A percentile compares a stretch with the other conserved stretches of the same genome.
Conservation (phyloP, 306 rosid species). For the Arachis hypogaea region DNA sequence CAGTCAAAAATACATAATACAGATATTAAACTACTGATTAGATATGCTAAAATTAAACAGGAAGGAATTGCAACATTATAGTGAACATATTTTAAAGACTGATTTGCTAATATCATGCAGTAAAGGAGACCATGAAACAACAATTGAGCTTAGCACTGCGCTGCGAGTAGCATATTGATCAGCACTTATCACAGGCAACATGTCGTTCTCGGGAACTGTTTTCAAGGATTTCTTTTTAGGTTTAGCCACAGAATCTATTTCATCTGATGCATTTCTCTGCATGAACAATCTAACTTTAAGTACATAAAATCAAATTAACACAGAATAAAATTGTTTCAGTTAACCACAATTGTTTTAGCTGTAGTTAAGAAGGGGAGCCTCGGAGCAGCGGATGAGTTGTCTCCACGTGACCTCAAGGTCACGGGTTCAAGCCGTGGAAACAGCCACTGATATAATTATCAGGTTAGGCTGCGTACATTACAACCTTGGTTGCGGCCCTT, state of each 20-base stretch:
- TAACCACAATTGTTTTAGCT: constrained; percentile 22
- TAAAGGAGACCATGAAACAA: constrained; percentile 86
- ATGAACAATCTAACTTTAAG: constrained; percentile 40
- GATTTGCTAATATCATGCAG: constrained; percentile 42
- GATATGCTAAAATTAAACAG: constrained; percentile 1
- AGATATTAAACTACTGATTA: constrained; percentile 7
- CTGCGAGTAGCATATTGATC: constrained; percentile 72
- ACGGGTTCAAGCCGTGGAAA: no score
- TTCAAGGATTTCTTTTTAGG: constrained; percentile 37
- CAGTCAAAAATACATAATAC: constrained; percentile 34
- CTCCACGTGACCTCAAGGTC: no score
- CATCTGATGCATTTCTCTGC: constrained; percentile 42
- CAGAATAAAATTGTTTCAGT: constrained; percentile 11
- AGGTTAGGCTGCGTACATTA: no score
- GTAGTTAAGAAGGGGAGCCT: no score
- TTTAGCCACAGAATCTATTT: constrained; percentile 44
- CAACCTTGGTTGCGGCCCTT: no score
- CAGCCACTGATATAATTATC: no score
- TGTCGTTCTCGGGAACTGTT: constrained; percentile 44
- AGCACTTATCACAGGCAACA: constrained; percentile 54
- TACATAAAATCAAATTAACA: constrained; percentile 47
- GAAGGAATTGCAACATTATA: neutral
- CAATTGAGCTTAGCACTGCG: constrained; percentile 76
- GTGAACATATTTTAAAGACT: constrained; percentile 15
- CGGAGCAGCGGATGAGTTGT: no score